A percentile compares a stretch with the other conserved stretches of the same genome.
Evolutionary conservation across 495 filamentous ascomycete species (phyloP).

Genomic region (Tirmania nivea): DNA sequence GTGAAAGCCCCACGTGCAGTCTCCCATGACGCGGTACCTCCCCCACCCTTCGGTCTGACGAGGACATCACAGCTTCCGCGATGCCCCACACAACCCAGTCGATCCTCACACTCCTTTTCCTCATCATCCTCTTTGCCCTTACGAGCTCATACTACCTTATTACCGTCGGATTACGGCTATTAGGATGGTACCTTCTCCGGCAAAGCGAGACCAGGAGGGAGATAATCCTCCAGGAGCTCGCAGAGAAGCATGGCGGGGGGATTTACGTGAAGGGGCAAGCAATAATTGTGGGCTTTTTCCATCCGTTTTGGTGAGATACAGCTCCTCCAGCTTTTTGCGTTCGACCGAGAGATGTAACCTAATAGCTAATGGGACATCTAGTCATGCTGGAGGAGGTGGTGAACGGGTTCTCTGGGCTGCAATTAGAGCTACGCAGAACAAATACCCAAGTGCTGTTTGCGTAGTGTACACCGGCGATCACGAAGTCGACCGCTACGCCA

Average conservation of each 20-base stretch:
- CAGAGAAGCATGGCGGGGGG: too few species aligned
- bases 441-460: slow-evolving; percentile 73
- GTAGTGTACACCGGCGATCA: slow-evolving; percentile 90
- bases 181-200: slow-evolving; percentile 13
- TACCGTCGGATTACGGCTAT: slow-evolving; percentile 3
- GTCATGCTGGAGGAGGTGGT: slow-evolving; percentile 88
- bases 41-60: too few species aligned
- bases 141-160: not conserved
- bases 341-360: not conserved
- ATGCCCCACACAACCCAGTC: not conserved
- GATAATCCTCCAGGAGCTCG: slow-evolving; percentile 1
- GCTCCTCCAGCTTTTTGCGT: not conserved
- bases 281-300: slow-evolving; percentile 71
- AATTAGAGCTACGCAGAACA: slow-evolving; percentile 69
- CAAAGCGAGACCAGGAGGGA: slow-evolving; percentile 9
- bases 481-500: slow-evolving; percentile 54
- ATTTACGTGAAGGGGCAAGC: not conserved
- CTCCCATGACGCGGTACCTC: too few species aligned
- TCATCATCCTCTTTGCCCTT: not conserved
- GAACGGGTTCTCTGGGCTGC: slow-evolving; percentile 95
- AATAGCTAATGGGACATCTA: slow-evolving; percentile 16
- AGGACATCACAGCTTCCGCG: too few species aligned
- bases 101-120: not conserved
- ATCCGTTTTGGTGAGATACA: slow-evolving; percentile 62
- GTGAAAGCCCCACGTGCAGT: too few species aligned